Base-by-base conservation (phyloP, 768 basidiomycete genomes). In the Lentinula edodes region DNA sequence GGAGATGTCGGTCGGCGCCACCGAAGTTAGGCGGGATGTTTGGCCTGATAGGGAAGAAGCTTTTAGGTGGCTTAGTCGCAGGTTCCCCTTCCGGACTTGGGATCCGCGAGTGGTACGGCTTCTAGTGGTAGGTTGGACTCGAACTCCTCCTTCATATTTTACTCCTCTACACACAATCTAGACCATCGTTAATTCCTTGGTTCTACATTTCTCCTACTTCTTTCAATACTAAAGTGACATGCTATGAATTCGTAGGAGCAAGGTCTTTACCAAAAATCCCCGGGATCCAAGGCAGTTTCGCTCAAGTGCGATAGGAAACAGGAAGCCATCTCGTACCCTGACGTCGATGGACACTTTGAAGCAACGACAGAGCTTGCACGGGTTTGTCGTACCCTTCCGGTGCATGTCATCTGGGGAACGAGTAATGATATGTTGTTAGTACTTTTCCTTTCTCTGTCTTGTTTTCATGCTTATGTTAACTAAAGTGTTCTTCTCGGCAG, bases 371-470 rank as follows among this genome's bases (percentile, higher is more conserved):
- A 76, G 23, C 62, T 82, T 1, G 66, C 65, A 5, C 68, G 72
- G 38, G 64, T 83, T 9, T 75, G 74, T 52, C 66, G 65, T 53
- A 61, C 65, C 0, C 48, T 80, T 6, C 78, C 81, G 18, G 64
- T 81, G 7, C 82, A 84, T 64, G 52, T 81, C 32, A 74, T 84
- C n/a, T 83, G 80, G 78, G 80, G 79, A 34, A 71, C 67, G 6
- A 66, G 69, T n/a, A 73, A 75, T 38, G 78, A 81, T 45, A 64
- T 80, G n/a, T 69, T 82, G 81, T 82, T 65, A 61, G 75, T 71
- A 18, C 43, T 53, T 58, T 61, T 32, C 35, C 45, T 48, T 43
- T 55, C 46, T 38, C 58, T 57, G 13, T 23, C 6, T 32, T 64
- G 32, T 13, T 57, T 9, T 15, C 28, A 15, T 16, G 6, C 18